Evolutionary conservation across 352 stramenopile species (phyloP).

Genomic region (Phytophthora pluvialis): DNA sequence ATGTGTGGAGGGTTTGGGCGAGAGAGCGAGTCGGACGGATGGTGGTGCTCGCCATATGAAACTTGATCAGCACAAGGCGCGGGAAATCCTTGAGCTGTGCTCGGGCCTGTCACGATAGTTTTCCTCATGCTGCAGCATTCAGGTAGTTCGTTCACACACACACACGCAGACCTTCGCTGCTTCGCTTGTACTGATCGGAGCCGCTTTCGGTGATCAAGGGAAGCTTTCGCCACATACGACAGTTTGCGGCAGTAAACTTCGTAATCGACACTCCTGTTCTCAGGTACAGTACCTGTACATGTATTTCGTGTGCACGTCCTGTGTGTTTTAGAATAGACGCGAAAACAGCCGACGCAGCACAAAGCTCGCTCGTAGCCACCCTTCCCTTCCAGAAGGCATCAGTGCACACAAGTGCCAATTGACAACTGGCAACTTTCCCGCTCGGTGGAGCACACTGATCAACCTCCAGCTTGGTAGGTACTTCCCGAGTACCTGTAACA

Average conservation of each 20-base stretch:
- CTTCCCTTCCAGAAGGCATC: not conserved
- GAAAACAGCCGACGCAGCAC: slow-evolving; percentile 11
- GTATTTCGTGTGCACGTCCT: slow-evolving; percentile 6
- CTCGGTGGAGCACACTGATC: not conserved
- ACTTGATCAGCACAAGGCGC: no score
- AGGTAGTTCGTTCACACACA: no score
- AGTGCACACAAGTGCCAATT: not conserved
- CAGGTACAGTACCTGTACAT: not conserved
- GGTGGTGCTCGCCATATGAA: slow-evolving; percentile 2
- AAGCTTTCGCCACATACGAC: not conserved
- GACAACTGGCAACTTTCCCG: slow-evolving; percentile 17
- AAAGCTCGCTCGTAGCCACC: slow-evolving; percentile 8
- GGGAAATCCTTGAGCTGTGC: no score
- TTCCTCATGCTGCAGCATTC: no score
- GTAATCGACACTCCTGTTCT: not conserved
- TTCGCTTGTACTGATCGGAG: no score
- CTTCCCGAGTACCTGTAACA: no score
- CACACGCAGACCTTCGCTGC: no score
- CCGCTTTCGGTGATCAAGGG: no score
- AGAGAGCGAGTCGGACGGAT: slow-evolving; percentile 3
- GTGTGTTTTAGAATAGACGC: not conserved
- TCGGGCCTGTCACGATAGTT: no score
- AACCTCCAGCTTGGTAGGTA: not conserved
- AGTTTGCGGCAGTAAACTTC: not conserved
- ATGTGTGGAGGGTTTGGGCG: slow-evolving; percentile 21